Evolutionary conservation across 129 eudicot species (phyloP).

Genomic region (Flaveria sonorensis): DNA sequence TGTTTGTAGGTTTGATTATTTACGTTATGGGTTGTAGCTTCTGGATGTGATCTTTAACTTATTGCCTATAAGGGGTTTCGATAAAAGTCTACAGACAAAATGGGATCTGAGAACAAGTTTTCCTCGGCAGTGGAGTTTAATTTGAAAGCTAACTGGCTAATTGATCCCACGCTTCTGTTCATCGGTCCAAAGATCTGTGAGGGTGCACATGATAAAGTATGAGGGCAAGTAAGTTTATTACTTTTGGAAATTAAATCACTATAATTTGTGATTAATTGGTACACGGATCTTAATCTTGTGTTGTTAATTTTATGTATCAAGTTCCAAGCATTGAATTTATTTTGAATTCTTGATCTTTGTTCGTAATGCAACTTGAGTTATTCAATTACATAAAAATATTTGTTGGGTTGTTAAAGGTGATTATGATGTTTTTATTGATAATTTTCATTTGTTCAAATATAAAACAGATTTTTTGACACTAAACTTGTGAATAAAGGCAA

Average conservation of each 20-base stretch:
- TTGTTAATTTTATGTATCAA: background rate
- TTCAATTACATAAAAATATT: background rate
- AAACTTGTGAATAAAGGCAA: slow-evolving; percentile 81
- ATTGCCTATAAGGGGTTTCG: slow-evolving; percentile 27
- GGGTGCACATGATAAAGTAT: slow-evolving; percentile 67
- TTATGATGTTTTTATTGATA: slow-evolving; percentile 18
- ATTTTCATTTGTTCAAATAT: slow-evolving; percentile 47
- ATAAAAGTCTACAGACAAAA: slow-evolving; percentile 31
- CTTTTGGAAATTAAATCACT: background rate
- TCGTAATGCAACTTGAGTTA: background rate
- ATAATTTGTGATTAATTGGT: background rate
- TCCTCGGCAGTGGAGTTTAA: slow-evolving; percentile 49
- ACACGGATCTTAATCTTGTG: slow-evolving; percentile 18
- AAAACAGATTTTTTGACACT: slow-evolving; percentile 79
- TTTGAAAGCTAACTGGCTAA: slow-evolving; percentile 85
- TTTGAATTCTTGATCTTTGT: slow-evolving; percentile 5
- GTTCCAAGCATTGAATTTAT: slow-evolving; percentile 3
- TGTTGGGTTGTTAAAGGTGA: slow-evolving; percentile 5
- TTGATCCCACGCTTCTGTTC: slow-evolving; percentile 86
- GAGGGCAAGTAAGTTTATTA: slow-evolving; percentile 85
- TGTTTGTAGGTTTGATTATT: slow-evolving; percentile 20
- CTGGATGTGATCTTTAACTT: background rate
- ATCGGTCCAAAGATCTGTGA: slow-evolving; percentile 95
- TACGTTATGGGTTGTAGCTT: background rate
- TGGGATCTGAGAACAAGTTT: slow-evolving; percentile 78